Evolutionary conservation across 2,329 filamentous ascomycete species (phyloP).

Genomic region (Xylaria hypoxylon): DNA sequence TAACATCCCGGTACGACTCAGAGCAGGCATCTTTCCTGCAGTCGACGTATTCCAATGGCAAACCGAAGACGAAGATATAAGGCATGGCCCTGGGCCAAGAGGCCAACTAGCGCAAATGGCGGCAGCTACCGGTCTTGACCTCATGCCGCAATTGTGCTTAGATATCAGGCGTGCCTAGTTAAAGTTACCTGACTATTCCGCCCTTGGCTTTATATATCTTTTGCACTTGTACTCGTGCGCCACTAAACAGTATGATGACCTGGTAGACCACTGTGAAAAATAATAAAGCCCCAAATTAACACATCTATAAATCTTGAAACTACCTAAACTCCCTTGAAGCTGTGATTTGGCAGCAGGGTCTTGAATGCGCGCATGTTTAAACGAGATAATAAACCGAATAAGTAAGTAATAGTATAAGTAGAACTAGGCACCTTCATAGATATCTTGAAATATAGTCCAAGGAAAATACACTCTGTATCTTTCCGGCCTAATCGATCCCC

Average conservation of each 20-base stretch:
- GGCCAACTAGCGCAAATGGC: slow-evolving; percentile 74
- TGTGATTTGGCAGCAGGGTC: background rate
- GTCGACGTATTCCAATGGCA: slow-evolving; percentile 67
- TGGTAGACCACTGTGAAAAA: background rate
- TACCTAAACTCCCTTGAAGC: background rate
- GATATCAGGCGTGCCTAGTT: slow-evolving; percentile 51
- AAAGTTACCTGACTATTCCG: background rate
- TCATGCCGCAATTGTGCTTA: slow-evolving; percentile 68
- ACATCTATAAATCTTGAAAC: background rate
- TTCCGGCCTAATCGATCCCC: background rate
- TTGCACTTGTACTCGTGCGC: background rate
- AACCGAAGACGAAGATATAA: slow-evolving; percentile 60
- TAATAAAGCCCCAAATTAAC: background rate
- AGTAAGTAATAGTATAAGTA: too few relatives aligned
- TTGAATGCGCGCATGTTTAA: background rate
- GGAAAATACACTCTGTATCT: background rate
- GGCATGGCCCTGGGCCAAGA: slow-evolving; percentile 59
- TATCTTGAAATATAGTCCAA: background rate
- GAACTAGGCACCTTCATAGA: background rate
- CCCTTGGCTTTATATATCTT: slow-evolving; percentile 4
- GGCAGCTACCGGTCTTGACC: slow-evolving; percentile 72
- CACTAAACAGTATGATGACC: background rate
- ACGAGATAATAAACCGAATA: background rate
- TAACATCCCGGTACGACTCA: slow-evolving; percentile 66
- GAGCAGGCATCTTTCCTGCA: slow-evolving; percentile 43